Evolutionary conservation across 148 eudicot species (phyloP).

Genomic region (Fagopyrum homotropicum): DNA sequence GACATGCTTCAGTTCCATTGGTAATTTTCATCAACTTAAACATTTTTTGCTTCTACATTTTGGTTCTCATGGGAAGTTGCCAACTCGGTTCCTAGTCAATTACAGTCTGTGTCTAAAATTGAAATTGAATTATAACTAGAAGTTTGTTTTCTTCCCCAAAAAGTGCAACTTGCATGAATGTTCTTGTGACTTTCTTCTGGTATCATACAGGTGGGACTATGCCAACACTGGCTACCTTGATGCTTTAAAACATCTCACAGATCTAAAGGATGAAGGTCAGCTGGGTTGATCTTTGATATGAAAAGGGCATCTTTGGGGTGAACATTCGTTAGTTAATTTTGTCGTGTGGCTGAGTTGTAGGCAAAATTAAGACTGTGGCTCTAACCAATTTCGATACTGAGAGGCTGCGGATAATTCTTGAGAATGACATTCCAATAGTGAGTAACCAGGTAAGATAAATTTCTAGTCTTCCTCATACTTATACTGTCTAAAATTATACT

Average conservation of each 20-base stretch:
- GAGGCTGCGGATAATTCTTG: slow-evolving; percentile 70
- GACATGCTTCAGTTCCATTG: slow-evolving; percentile 99
- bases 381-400: slow-evolving; percentile 94
- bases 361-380: slow-evolving; percentile 94
- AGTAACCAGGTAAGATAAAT: slow-evolving; percentile 70
- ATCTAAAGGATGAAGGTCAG: slow-evolving; percentile 89
- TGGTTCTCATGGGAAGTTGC: neutral
- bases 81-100: neutral
- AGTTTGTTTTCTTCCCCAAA: neutral
- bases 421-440: slow-evolving; percentile 84
- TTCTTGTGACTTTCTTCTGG: neutral
- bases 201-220: slow-evolving; percentile 89
- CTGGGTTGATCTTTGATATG: neutral
- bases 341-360: slow-evolving; percentile 29
- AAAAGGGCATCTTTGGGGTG: neutral
- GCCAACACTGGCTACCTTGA: slow-evolving; percentile 91
- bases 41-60: slow-evolving; percentile 11
- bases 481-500: neutral
- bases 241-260: slow-evolving; percentile 93
- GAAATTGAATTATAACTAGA: neutral
- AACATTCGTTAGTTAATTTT: neutral
- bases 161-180: neutral
- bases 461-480: neutral
- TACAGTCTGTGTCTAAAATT: neutral
- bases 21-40: slow-evolving; percentile 23